Evolutionary conservation across 140 eudicot genomes (phyloP), one percentile per base, ranked within the genome.

Genomic region (Senecio squalidus): DNA sequence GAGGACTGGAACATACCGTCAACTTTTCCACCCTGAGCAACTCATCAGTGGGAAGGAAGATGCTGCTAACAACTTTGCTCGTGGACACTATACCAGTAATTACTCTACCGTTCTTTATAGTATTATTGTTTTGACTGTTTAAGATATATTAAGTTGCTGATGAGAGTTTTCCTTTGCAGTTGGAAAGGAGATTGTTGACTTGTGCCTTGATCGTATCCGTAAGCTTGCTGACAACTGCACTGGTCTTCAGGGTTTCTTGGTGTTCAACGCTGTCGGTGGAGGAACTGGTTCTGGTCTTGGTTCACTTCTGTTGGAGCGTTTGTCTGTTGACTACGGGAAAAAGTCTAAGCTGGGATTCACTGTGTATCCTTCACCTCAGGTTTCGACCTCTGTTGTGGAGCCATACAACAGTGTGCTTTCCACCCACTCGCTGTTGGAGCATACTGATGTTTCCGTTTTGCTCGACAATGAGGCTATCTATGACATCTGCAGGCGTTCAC

Each of bases 61-160:
- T 51, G 94, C 94, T n/a, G 94, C 94, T 24, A 84, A 84, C 83
- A 84, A 84, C 77, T 84, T 81, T 53, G 89, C 94, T 2, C 94
- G 94, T 56, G 94, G 94, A 53, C 94, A 84, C 70, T 84, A 84
- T 66, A 84, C 94, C 58, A 83, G 91, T 83, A 71, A 61, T 16
- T n/a, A 30, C 56, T 38, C 51, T 28, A 3, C 30, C 25, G 2
- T 2, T 4, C 3, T 18, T n/a, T 27, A 6, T 1, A 0, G 17
- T 11, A 9, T 6, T 8, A 15, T 24, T 52, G 14, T 0, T 23
- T 30, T 6, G 17, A 26, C 21, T 14, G 9, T 49, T 1, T 0
- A 17, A 9, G 1, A 11, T 23, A 9, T 6, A 1, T 13, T 9
- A 13, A 14, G 4, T 52, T n/a, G 0, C 58, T 55, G 20, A 62